Evolutionary conservation across 2,329 filamentous ascomycete species (phyloP), one percentile per base, ranked within the genome.

Genomic region (Trichoderma endophyticum): DNA sequence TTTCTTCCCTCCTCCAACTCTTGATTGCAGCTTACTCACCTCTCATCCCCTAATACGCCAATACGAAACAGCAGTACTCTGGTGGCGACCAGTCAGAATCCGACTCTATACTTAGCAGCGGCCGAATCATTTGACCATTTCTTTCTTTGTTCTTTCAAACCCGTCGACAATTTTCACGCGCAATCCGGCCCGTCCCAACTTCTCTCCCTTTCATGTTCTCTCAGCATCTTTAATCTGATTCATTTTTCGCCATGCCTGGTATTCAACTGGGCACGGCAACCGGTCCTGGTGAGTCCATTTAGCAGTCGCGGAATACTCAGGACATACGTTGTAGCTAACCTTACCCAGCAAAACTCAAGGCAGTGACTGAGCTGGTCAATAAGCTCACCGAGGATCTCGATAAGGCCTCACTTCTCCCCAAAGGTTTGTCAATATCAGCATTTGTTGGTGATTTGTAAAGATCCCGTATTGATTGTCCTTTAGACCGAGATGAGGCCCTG

Each of bases 311-410:
- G 24, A 36, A 30, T 26, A 28, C 26, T 64, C 14, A 28, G 5
- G 26, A 24, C 54, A 3, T 15, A 1, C 32, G 9, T 30, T 60
- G 67, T 70, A 28, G 73, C 75, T 77, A 30, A 78, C 71, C 43
- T 36, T 68, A 43, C 34, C 11, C 77, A 93, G 88, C 85, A 73
- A 94, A 95, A 82, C 85, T 92, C 71, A 84, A 88, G 72, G 88
- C 92, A 70, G 92, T 95, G 54, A 89, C 86, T 18, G 84, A 85
- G 68, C 82, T 96, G 18, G 82, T 96, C 75, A 82, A 86, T 54
- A 86, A 86, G 57, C 85, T 97, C 54, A 83, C 85, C 7, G 79
- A 86, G 65, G 92, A 95, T 78, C 81, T 94, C 1, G 81, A 87
- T 65, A 84, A 87, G n/a, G 83, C 85, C 63, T 86, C 83, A 28